phyloP scores from a whole-genome alignment of 2,329 filamentous ascomycete species.

The Drechslera avenae region DNA sequence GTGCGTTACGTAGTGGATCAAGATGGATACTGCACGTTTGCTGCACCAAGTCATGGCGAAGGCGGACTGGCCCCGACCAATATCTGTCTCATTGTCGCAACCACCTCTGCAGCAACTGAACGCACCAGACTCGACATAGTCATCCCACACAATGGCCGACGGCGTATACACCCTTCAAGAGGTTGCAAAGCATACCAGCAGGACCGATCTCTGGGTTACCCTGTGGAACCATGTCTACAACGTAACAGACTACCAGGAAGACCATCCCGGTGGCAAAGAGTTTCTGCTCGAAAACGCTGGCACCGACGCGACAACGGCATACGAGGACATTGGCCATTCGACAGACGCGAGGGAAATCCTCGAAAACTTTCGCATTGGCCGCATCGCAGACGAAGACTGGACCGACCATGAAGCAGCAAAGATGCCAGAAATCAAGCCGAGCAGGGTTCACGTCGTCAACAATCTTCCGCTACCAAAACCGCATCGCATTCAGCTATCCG shows the following conservation, averaged over 20 bases:
- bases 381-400: slow-evolving; percentile 20
- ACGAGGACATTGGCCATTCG: slow-evolving; percentile 54
- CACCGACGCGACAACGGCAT: slow-evolving; percentile 51
- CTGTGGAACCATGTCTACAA: slow-evolving; percentile 59
- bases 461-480: slow-evolving; percentile 19
- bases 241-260: slow-evolving; percentile 61
- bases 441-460: slow-evolving; percentile 14
- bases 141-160: slow-evolving; percentile 13
- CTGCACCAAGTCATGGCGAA: background rate
- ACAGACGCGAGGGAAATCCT: slow-evolving; percentile 54
- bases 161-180: slow-evolving; percentile 19
- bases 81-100: background rate
- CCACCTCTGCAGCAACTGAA: background rate
- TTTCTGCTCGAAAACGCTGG: slow-evolving; percentile 51
- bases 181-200: slow-evolving; percentile 57
- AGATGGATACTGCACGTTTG: slow-evolving; percentile 6
- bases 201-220: slow-evolving; percentile 60
- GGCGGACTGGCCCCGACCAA: background rate
- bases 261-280: slow-evolving; percentile 59
- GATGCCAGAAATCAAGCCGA: slow-evolving; percentile 41
- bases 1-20: slow-evolving; percentile 1
- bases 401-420: slow-evolving; percentile 37
- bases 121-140: background rate
- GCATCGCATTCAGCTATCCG: slow-evolving; percentile 5
- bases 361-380: slow-evolving; percentile 43